Evolutionary conservation across 2,329 filamentous ascomycete species (phyloP).

Genomic region (Epichloe brachyelytri): DNA sequence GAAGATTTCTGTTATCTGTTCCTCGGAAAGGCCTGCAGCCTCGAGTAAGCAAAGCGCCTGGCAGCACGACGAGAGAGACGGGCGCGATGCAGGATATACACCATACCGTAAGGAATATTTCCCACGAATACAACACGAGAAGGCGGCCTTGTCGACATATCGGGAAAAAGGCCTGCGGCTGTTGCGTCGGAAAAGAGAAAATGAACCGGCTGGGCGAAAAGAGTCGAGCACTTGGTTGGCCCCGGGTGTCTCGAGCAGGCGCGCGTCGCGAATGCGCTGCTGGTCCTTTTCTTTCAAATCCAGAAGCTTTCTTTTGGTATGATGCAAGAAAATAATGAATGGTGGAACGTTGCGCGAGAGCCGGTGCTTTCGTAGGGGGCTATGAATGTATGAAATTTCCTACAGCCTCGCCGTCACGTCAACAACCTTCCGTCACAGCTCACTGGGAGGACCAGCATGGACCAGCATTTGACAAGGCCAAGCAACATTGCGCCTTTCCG

Average conservation of each 20-base stretch:
- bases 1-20: slow-evolving; percentile 91
- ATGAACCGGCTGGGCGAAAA: too few species aligned
- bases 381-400: background rate
- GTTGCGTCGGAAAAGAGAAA: background rate
- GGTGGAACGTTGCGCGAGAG: background rate
- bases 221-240: background rate
- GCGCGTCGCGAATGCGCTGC: background rate
- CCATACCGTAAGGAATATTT: slow-evolving; percentile 68
- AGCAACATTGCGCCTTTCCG: slow-evolving; percentile 3
- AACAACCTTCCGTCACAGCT: background rate
- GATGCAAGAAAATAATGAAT: background rate
- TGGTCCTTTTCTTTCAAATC: background rate
- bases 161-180: background rate
- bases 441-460: background rate
- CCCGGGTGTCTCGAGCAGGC: background rate
- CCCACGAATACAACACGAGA: slow-evolving; percentile 75
- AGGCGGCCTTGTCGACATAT: slow-evolving; percentile 60
- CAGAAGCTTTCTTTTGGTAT: background rate
- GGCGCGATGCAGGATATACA: background rate
- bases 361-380: background rate
- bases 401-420: background rate
- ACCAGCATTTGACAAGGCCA: background rate
- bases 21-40: slow-evolving; percentile 74
- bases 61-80: background rate
- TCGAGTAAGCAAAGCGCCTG: slow-evolving; percentile 10